These are phyloP conservation scores for Salix arbutifolia DNA, from an alignment of 345 rosid genomes.

Conservation along the genomic window DNA sequence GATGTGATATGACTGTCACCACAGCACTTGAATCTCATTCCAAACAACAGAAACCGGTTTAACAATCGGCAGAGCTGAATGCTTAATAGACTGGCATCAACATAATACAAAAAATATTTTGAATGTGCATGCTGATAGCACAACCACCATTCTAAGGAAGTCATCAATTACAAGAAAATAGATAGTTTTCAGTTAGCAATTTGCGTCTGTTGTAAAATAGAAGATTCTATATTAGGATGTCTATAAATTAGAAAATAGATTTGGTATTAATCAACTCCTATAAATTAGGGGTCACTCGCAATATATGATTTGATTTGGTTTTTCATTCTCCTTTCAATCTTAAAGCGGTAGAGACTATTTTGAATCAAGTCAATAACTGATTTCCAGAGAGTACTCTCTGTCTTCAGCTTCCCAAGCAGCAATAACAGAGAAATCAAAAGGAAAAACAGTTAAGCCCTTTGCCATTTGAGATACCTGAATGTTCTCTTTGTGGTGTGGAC, in stretches of 20 bases:
- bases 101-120: not conserved
- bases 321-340: too few relatives aligned
- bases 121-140: not conserved
- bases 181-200: not conserved
- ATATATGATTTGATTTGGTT: too few relatives aligned
- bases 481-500: conserved; percentile 86
- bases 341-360: too few relatives aligned
- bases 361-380: too few relatives aligned
- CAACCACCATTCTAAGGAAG: not conserved
- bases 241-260: too few relatives aligned
- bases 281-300: too few relatives aligned
- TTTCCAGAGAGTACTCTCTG: not conserved
- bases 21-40: not conserved
- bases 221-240: too few relatives aligned
- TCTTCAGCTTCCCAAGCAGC: not conserved
- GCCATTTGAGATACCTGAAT: conserved; percentile 55
- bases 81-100: not conserved
- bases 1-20: not conserved
- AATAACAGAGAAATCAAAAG: not conserved
- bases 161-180: not conserved
- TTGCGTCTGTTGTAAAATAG: not conserved
- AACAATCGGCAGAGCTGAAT: not conserved
- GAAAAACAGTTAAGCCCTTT: not conserved
- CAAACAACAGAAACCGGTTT: not conserved
- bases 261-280: too few relatives aligned